Evolutionary conservation across 257 asterid species (phyloP), one percentile per base, ranked within the genome.

Genomic region (Nicotiana obtusifolia): DNA sequence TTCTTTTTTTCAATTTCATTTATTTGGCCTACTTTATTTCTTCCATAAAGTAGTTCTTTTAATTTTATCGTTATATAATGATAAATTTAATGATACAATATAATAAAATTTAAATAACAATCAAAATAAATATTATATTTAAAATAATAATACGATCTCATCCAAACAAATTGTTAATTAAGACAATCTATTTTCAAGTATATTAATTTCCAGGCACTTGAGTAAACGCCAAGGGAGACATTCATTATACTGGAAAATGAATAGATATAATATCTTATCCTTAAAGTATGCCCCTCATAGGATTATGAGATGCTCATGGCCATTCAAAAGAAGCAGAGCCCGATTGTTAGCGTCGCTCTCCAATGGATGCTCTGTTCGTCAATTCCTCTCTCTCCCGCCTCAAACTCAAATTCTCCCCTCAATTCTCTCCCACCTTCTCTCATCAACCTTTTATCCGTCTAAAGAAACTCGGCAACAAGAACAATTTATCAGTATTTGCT

Each of bases 301-400:
- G 26, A 49, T 75, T 15, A 49, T 4, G 44, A 47, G 80, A 75
- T 49, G 80, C 9, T 44, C 78, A 75, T 26, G 62, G 41, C 80
- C 62, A 75, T 75, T 75, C 62, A 75, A 75, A 49, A 49, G 24
- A 75, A 22, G 6, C 7, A 15, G 41, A 20, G 41, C 62, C 80
- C 16, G 19, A 13, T 52, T 52, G 0, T 14, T 0, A 52, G 57
- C 57, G 19, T 52, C 57, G 17, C 19, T 52, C 57, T 52, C 44
- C 80, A 28, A 75, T 75, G 80, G 80, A 75, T 49, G 80, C 90
- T 76, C 83, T 87, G 41, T 71, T 84, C 76, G 9, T 87, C 41
- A 84, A 82, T 69, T 56, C 86, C 15, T 85, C 90, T 37, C 86
- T 87, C 85, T 89, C 95, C 82, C 90, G 96, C 82, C 93, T 94